Evolutionary conservation across 192 early-diverging fungal species (phyloP).

Genomic region (Spinellus fusiger): DNA sequence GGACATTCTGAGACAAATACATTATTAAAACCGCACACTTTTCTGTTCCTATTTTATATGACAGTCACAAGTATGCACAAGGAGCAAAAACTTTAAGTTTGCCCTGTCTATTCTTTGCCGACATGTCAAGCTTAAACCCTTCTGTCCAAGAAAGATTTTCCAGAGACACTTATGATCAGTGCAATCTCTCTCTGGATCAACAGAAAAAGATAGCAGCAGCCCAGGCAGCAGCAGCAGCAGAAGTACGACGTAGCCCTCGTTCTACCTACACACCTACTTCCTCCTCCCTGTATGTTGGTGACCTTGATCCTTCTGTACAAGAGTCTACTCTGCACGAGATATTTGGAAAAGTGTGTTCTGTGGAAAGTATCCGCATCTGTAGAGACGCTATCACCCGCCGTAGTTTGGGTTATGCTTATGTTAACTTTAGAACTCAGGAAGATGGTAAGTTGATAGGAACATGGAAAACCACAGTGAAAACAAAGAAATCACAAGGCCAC

Average conservation of each 20-base stretch:
- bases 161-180: background rate
- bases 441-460: conserved; percentile 48
- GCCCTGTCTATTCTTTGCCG: background rate
- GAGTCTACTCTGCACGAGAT: conserved; percentile 83
- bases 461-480: background rate
- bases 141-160: background rate
- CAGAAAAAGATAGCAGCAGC: background rate
- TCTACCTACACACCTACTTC: background rate
- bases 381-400: conserved; percentile 84
- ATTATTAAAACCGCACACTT: too few species aligned
- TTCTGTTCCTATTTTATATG: background rate
- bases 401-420: conserved; percentile 85
- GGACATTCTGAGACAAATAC: too few species aligned
- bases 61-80: background rate
- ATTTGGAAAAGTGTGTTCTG: conserved; percentile 75
- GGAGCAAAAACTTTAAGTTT: background rate
- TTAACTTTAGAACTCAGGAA: conserved; percentile 75
- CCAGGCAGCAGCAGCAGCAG: conserved; percentile 5
- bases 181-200: background rate
- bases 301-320: conserved; percentile 79
- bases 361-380: conserved; percentile 84
- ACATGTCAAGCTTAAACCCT: background rate
- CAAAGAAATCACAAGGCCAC: background rate
- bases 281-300: conserved; percentile 76
- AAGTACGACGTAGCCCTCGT: background rate